Base-by-base conservation (phyloP, 495 filamentous ascomycete genomes). In the Trichoderma gamsii region DNA sequence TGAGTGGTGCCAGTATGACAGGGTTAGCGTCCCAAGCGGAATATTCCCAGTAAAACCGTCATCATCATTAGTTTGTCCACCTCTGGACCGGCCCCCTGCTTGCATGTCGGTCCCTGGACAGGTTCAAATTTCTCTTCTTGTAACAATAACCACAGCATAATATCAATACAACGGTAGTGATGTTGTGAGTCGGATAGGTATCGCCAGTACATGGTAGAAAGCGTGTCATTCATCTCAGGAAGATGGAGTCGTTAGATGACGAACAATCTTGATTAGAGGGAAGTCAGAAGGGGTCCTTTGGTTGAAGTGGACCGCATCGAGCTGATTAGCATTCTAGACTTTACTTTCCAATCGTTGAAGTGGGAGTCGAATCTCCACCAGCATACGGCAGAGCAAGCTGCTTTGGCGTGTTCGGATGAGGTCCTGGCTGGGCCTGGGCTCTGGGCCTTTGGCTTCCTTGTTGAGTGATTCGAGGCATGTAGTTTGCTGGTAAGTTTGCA, bases 401-500 rank as follows among this genome's bases (percentile, higher is more conserved):
- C n/a, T 61, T 59, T 52, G 13, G 41, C 52, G 63, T n/a, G 41
- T 21, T n/a, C n/a, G 52, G 15, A n/a, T 56, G 51, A 56, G 56
- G 9, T 35, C 49, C 35, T 1, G 64, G 15, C 44, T 63, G 49
- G 1, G 61, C 35, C 35, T 56, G 21, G 27, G 63, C 41, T 9
- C 63, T 35, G 0, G 70, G 13, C 11, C 56, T 29, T 18, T 61
- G 56, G 56, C 56, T 32, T 13, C 23, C 12, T 16, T 61, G 23
- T 21, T 61, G 56, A 18, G 12, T 25, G 4, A 61, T 61, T 27
- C 56, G 56, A 61, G 56, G 4, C 3, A 66, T 76, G 64, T 81
- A 82, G 4, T 71, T 70, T 18, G 76, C 78, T 21, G 80, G 80
- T 67, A 77, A 76, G 69, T 82, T 82, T 66, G 77, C 76, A 56